Evolutionary conservation across 345 rosid genomes (phyloP), one percentile per base, ranked within the genome.

Genomic region (Eucalyptus polyanthemos): DNA sequence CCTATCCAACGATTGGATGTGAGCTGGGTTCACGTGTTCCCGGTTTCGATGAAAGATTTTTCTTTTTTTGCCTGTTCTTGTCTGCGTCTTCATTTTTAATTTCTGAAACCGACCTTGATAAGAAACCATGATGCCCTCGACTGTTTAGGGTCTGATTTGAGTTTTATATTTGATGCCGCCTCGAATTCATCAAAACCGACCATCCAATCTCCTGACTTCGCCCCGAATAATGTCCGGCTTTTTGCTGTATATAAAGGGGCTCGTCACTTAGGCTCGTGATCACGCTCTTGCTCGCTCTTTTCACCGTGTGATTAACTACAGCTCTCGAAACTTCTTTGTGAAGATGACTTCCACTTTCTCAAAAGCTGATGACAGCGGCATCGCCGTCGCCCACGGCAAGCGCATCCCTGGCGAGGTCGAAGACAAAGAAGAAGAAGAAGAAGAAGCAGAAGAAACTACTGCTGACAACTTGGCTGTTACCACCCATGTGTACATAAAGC

Each of bases 401-500:
- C 53, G 16, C 31, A 21, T 4, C 86, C 76, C 87, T 16, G 54
- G 53, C 3, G 47, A 49, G 10, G 90, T 56, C 49, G 91, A 89
- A 12, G 89, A 90, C 53, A 90, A 89, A 12, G 89, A 90, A n/a
- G 93, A 91, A 34, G 90, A 49, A 50, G 51, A 50, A 53, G 91
- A 86, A 72, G 88, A 16, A 9, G 80, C 19, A 69, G 81, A 72
- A 34, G 81, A 37, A 72, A 21, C 24, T 10, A 72, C 76, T 88
- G 47, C 29, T 7, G 49, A 51, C 44, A 51, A 27, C 6, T 56
- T 49, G 81, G 27, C 19, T 1, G 92, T 93, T 8, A 90, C 91
- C 7, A 92, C 89, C 86, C 93, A 91, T 89, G 50, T 94, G 87
- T 40, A 22, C 62, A 11, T 94, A 19, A 91, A 87, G 65, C 93